phyloP scores from a whole-genome alignment of 768 basidiomycete genomes.

The Termitomyces sp. region DNA sequence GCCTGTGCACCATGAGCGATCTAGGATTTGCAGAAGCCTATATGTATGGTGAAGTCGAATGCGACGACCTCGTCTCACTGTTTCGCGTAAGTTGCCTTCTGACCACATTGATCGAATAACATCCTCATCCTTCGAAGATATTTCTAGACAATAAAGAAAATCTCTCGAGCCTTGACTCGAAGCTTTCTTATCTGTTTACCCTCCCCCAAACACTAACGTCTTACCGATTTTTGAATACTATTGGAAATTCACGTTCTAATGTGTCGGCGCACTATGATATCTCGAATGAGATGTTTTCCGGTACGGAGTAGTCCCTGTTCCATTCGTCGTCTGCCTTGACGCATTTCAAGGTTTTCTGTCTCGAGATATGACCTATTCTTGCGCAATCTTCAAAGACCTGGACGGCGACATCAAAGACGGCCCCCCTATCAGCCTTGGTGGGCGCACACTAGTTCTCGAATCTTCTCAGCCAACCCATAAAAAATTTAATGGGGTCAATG shows the following conservation, averaged over 20 bases:
- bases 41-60: slow-evolving; percentile 76
- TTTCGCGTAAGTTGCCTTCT: slow-evolving; percentile 50
- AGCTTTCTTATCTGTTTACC: not conserved
- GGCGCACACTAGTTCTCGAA: not conserved
- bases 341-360: not conserved
- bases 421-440: not conserved
- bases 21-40: slow-evolving; percentile 75
- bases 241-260: slow-evolving; percentile 62
- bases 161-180: not conserved
- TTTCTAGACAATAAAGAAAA: not conserved
- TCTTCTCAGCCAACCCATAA: not conserved
- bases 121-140: not conserved
- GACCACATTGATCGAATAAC: slow-evolving; percentile 26
- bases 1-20: slow-evolving; percentile 58
- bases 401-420: not conserved
- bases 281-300: slow-evolving; percentile 72
- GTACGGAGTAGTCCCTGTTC: slow-evolving; percentile 48
- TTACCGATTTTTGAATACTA: slow-evolving; percentile 61
- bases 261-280: slow-evolving; percentile 80
- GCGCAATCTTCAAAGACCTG: not conserved
- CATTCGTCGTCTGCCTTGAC: not conserved
- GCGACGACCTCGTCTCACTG: slow-evolving; percentile 58
- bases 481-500: not conserved
- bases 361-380: slow-evolving; percentile 3
- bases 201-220: slow-evolving; percentile 16